These are phyloP conservation scores for Pleurotus cornucopiae DNA, from an alignment of 768 basidiomycete species.

Conservation along the genomic window DNA sequence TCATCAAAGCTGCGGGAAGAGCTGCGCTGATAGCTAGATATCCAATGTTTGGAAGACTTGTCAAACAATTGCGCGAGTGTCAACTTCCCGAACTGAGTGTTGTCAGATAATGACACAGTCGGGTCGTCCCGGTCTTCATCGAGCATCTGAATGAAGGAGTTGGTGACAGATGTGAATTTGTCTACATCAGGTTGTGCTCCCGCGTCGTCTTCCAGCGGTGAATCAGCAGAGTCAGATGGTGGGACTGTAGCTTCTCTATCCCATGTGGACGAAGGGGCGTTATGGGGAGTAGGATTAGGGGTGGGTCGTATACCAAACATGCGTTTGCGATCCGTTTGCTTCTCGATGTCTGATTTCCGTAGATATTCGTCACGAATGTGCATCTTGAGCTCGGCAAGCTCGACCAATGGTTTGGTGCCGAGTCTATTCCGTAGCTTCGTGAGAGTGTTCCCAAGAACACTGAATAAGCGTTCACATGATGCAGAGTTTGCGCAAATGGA, in stretches of 20 bases:
- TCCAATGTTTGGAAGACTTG: slow-evolving; percentile 8
- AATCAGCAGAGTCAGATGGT: too few species aligned
- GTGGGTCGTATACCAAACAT: slow-evolving; percentile 5
- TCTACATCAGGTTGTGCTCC: too few species aligned
- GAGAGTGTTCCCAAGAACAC: slow-evolving; percentile 23
- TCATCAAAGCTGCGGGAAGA: slow-evolving; percentile 11
- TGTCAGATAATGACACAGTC: too few species aligned
- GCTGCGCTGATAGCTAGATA: not conserved
- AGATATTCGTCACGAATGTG: slow-evolving; percentile 22
- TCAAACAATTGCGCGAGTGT: slow-evolving; percentile 8
- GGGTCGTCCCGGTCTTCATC: too few species aligned
- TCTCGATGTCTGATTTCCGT: not conserved
- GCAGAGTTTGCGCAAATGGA: slow-evolving; percentile 25
- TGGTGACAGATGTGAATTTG: too few species aligned
- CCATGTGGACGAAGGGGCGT: too few species aligned
- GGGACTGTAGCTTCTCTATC: too few species aligned
- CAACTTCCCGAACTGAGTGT: not conserved
- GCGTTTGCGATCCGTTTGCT: slow-evolving; percentile 5
- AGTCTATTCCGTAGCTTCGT: slow-evolving; percentile 21
- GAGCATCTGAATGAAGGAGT: too few species aligned
- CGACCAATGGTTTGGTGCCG: slow-evolving; percentile 14
- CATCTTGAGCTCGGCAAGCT: slow-evolving; percentile 24
- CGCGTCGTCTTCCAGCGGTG: too few species aligned
- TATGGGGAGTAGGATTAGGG: too few species aligned
- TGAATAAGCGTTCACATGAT: slow-evolving; percentile 26